A percentile compares a stretch with the other conserved stretches of the same genome.
These are phyloP conservation scores for Boletus barrowsii DNA, from an alignment of 768 basidiomycete species.

Conservation along the genomic window DNA sequence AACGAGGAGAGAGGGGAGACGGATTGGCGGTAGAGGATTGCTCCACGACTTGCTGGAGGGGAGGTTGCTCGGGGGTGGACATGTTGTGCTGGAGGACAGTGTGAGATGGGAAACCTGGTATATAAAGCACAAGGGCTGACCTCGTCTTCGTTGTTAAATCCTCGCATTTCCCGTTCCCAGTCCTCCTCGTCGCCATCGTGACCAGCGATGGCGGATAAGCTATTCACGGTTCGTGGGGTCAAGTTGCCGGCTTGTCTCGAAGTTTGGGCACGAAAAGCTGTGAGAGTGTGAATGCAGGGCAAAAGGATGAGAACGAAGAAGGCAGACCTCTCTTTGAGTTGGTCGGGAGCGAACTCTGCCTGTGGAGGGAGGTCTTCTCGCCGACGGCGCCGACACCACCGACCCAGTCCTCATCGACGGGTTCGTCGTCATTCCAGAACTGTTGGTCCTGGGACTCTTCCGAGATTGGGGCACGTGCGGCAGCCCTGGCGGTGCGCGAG, in stretches of 20 bases:
- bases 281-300: constrained; percentile 3
- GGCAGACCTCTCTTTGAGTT: constrained; percentile 70
- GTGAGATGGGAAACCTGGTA: background rate
- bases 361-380: constrained; percentile 75
- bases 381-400: constrained; percentile 81
- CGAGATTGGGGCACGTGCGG: constrained; percentile 60
- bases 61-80: constrained; percentile 22
- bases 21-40: constrained; percentile 36
- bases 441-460: constrained; percentile 62
- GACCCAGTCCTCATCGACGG: constrained; percentile 78
- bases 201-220: constrained; percentile 79
- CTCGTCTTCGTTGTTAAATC: constrained; percentile 63
- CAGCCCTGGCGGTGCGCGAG: constrained; percentile 59
- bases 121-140: constrained; percentile 36
- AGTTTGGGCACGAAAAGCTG: constrained; percentile 52
- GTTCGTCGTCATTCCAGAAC: constrained; percentile 71
- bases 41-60: constrained; percentile 52
- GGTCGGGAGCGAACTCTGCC: constrained; percentile 79
- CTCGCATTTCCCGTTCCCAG: constrained; percentile 69
- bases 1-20: constrained; percentile 67
- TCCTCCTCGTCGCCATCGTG: constrained; percentile 88
- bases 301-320: background rate
- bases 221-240: constrained; percentile 75
- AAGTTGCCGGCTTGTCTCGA: constrained; percentile 55
- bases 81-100: constrained; percentile 20